Evolutionary conservation across 345 rosid species (phyloP).

Genomic region (Clausena lansium): DNA sequence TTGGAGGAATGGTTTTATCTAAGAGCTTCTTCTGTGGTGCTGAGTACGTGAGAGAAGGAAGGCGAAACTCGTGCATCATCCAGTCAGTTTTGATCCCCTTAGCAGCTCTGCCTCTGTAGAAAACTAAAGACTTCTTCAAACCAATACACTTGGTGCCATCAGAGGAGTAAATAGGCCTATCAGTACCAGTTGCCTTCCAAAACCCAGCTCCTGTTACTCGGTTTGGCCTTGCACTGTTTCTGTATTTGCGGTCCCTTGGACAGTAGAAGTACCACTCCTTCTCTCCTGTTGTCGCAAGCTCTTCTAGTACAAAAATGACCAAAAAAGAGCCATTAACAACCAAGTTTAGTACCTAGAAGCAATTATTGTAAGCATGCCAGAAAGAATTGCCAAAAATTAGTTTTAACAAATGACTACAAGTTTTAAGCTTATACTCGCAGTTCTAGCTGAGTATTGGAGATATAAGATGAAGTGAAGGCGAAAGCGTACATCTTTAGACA

Average conservation of each 20-base stretch:
- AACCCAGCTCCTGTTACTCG: conserved; percentile 93
- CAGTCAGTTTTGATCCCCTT: conserved; percentile 93
- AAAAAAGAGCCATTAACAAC: background rate
- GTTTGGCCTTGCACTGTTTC: conserved; percentile 90
- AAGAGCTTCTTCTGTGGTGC: conserved; percentile 48
- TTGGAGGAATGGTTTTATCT: conserved; percentile 62
- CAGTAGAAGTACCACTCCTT: conserved; percentile 96
- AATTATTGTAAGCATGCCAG: background rate
- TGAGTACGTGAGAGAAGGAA: conserved; percentile 65
- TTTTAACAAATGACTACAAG: background rate
- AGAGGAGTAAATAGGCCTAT: conserved; percentile 86
- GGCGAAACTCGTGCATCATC: conserved; percentile 99
- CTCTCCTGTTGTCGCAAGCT: conserved; percentile 70
- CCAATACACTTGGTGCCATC: conserved; percentile 79
- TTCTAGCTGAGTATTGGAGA: no score
- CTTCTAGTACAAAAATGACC: conserved; percentile 26
- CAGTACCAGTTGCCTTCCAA: conserved; percentile 98
- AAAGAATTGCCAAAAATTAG: background rate
- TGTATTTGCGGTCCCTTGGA: conserved; percentile 86
- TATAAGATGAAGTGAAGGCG: no score
- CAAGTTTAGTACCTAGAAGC: background rate
- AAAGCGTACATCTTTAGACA: background rate
- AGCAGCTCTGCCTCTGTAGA: conserved; percentile 92
- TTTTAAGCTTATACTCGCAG: no score
- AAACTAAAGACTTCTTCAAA: conserved; percentile 86